Percentiles rank a stretch among this genome's conserved stretches.
phyloP scores from a whole-genome alignment of 148 eudicot species.

The Arctostaphylos glauca region DNA sequence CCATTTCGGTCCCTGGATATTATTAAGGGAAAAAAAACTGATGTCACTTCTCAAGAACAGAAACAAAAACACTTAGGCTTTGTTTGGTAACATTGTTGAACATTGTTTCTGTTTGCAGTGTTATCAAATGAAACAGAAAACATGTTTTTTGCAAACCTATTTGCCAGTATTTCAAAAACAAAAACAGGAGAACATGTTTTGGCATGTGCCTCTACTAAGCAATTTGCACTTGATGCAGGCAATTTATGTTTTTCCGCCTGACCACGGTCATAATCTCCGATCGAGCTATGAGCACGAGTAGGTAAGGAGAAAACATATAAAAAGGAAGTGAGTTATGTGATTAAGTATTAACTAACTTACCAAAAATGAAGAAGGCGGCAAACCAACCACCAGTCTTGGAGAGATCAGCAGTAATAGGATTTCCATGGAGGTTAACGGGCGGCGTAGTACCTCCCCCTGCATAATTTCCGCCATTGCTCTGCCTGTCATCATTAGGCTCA shows the following conservation, averaged over 20 bases:
- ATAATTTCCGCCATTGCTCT: slow-evolving; percentile 59
- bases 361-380: slow-evolving; percentile 83
- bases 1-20: slow-evolving; percentile 77
- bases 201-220: too few relatives aligned
- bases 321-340: not conserved
- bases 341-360: slow-evolving; percentile 23
- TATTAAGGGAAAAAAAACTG: not conserved
- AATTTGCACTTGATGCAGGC: too few relatives aligned
- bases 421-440: slow-evolving; percentile 53
- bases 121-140: too few relatives aligned
- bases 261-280: too few relatives aligned
- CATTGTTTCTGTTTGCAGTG: too few relatives aligned
- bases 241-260: too few relatives aligned
- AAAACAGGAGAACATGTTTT: too few relatives aligned
- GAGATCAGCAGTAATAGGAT: slow-evolving; percentile 49
- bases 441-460: slow-evolving; percentile 53
- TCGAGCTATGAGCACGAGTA: slow-evolving; percentile 38
- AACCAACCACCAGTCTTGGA: slow-evolving; percentile 87
- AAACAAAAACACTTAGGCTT: not conserved
- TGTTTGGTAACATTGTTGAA: too few relatives aligned
- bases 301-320: not conserved
- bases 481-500: slow-evolving; percentile 62
- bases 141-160: too few relatives aligned
- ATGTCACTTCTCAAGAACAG: not conserved
- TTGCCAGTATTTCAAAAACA: too few relatives aligned